Conservation (phyloP, 2,329 filamentous ascomycete genomes). For the Colletotrichum echinochloae region DNA sequence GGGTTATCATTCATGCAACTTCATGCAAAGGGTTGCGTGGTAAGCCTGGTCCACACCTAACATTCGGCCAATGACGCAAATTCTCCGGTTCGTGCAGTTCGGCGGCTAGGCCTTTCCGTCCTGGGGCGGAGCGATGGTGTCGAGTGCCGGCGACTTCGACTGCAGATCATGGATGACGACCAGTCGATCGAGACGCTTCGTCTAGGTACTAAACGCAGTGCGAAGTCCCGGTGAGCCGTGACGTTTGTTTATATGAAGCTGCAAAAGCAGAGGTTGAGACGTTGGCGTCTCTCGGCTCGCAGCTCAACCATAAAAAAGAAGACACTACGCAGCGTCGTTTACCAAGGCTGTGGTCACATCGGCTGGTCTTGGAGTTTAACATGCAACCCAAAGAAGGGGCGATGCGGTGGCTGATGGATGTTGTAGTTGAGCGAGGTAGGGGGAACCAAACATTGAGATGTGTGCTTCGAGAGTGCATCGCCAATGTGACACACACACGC, state of each 20-base stretch:
- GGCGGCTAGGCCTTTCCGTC: conserved; percentile 16
- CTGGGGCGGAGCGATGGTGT: conserved; percentile 6
- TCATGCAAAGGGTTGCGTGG: conserved; percentile 12
- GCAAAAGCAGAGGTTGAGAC: conserved; percentile 6
- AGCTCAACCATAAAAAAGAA: background rate
- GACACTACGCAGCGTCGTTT: background rate
- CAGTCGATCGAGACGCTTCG: background rate
- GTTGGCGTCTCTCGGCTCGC: conserved; percentile 16
- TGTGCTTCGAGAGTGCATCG: too few species aligned
- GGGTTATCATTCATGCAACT: conserved; percentile 27
- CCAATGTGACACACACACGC: conserved; percentile 1
- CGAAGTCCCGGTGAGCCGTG: background rate
- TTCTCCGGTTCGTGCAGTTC: conserved; percentile 24
- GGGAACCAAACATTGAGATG: too few species aligned
- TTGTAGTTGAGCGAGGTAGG: conserved; percentile 11
- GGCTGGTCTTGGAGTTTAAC: conserved; percentile 9
- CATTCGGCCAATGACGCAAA: conserved; percentile 21
- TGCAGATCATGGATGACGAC: conserved; percentile 21
- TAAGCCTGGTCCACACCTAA: conserved; percentile 7
- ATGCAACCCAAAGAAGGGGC: conserved; percentile 19
- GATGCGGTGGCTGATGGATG: conserved; percentile 15
- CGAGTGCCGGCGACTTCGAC: background rate
- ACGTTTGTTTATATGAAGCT: conserved; percentile 12
- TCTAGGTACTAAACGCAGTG: background rate
- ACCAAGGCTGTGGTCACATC: conserved; percentile 1